A percentile compares a stretch with the other conserved stretches of the same genome.
These are phyloP conservation scores for Zostera marina DNA, from an alignment of 116 monocot genomes.

Conservation along the genomic window DNA sequence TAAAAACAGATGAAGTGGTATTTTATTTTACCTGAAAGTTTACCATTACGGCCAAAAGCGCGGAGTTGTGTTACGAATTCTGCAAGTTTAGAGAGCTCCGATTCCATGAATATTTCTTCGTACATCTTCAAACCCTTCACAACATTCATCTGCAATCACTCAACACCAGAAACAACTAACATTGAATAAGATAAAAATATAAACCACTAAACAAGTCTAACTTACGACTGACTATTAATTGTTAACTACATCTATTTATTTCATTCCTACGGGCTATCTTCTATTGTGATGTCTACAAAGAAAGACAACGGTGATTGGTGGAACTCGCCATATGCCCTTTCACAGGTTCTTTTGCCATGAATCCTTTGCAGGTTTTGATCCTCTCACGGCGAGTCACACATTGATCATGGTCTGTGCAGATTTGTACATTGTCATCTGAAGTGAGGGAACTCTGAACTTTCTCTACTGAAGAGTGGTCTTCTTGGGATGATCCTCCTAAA, in stretches of 20 bases:
- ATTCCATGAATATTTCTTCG: conserved; percentile 56
- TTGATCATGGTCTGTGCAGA: conserved; percentile 54
- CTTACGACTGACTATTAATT: not conserved
- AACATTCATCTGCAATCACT: conserved; percentile 11
- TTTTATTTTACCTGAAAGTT: conserved; percentile 51
- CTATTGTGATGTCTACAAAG: conserved; percentile 16
- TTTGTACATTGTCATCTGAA: conserved; percentile 20
- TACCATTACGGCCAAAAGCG: conserved; percentile 50
- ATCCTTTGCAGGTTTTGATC: conserved; percentile 78
- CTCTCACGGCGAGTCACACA: conserved; percentile 34
- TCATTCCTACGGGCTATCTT: conserved; percentile 23
- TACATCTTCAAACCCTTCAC: conserved; percentile 87
- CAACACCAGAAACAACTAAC: not conserved
- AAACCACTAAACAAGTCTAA: not conserved
- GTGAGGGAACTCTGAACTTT: conserved; percentile 28
- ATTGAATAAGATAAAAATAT: not conserved
- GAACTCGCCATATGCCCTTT: conserved; percentile 89
- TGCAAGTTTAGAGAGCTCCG: conserved; percentile 46
- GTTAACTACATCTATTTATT: not conserved
- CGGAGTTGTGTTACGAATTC: conserved; percentile 70
- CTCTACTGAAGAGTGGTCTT: conserved; percentile 18
- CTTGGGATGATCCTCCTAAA: conserved; percentile 31
- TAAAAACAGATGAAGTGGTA: not conserved
- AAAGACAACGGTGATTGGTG: conserved; percentile 13
- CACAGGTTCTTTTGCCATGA: conserved; percentile 66